These are phyloP conservation scores for Pogostemon cablin DNA, from an alignment of 257 asterid genomes.

Conservation along the genomic window DNA sequence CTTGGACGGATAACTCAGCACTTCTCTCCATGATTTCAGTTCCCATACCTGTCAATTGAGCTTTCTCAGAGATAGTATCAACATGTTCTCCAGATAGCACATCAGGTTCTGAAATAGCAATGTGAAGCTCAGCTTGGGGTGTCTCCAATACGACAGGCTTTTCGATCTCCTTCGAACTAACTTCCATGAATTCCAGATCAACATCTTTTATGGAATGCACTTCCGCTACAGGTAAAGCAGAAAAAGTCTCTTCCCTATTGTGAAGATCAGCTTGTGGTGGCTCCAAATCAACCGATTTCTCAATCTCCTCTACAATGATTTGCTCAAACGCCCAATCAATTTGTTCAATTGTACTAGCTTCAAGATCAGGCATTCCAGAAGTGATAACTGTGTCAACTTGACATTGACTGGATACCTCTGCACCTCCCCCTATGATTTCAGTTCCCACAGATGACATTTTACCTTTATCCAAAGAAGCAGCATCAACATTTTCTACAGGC, in stretches of 20 bases:
- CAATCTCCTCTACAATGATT: conserved; percentile 10
- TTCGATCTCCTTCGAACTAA: neutral
- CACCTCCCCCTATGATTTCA: conserved; percentile 16
- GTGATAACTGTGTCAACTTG: conserved; percentile 11
- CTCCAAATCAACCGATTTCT: conserved; percentile 23
- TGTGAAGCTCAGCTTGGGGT: conserved; percentile 7
- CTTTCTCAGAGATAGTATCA: conserved; percentile 33
- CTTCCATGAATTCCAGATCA: neutral
- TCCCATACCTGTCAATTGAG: conserved; percentile 30
- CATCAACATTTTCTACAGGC: conserved; percentile 34
- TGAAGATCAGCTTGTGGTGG: conserved; percentile 6
- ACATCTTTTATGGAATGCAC: neutral
- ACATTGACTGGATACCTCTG: conserved; percentile 27
- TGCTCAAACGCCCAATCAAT: conserved; percentile 22
- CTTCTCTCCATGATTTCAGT: neutral
- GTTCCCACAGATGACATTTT: conserved; percentile 33
- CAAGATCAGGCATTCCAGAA: conserved; percentile 16
- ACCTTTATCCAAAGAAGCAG: conserved; percentile 30
- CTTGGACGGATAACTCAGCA: neutral
- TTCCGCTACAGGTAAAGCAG: neutral
- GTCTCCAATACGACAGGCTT: neutral
- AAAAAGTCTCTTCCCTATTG: neutral
- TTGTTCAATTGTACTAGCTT: conserved; percentile 29
- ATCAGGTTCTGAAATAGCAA: conserved; percentile 38
- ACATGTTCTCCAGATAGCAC: conserved; percentile 31